phyloP scores from a whole-genome alignment of 768 basidiomycete genomes.

The Roridomyces roridus region DNA sequence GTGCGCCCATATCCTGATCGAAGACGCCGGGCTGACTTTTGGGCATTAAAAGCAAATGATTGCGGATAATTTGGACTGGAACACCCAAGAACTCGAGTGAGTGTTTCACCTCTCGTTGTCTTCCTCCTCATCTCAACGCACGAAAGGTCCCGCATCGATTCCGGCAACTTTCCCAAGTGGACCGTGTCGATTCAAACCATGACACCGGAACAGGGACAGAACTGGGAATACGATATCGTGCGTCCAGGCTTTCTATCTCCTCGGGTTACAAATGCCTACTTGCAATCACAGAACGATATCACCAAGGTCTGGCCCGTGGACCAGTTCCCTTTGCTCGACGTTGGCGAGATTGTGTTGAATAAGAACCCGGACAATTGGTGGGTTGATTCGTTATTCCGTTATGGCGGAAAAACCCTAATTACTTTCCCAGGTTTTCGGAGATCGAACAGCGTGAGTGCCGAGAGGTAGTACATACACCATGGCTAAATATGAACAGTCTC shows the following conservation, averaged over 20 bases:
- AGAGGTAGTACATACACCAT: too few species aligned
- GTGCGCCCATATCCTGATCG: not conserved
- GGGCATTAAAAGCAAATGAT: not conserved
- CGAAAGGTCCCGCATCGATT: conserved; percentile 15
- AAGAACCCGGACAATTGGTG: conserved; percentile 25
- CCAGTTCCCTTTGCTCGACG: conserved; percentile 16
- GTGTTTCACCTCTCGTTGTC: not conserved
- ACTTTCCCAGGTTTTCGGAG: conserved; percentile 18
- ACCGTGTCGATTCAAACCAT: conserved; percentile 20
- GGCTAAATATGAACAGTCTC: not conserved
- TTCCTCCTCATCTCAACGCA: not conserved
- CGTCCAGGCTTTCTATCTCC: too few species aligned
- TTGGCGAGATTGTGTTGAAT: conserved; percentile 23
- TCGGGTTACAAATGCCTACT: not conserved
- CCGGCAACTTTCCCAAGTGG: conserved; percentile 18
- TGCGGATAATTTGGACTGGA: conserved; percentile 11
- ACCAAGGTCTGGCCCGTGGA: conserved; percentile 24
- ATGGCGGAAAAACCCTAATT: not conserved
- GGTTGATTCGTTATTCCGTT: not conserved
- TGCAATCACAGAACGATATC: conserved; percentile 12
- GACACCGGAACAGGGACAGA: conserved; percentile 21
- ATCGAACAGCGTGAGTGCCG: conserved; percentile 20
- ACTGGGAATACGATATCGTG: conserved; percentile 23
- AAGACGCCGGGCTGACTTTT: too few species aligned
- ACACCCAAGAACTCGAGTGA: conserved; percentile 19